Percentiles rank a stretch among this genome's conserved stretches.
These are phyloP conservation scores for Claviceps sp. DNA, from an alignment of 2,329 filamentous ascomycete species.

Conservation along the genomic window DNA sequence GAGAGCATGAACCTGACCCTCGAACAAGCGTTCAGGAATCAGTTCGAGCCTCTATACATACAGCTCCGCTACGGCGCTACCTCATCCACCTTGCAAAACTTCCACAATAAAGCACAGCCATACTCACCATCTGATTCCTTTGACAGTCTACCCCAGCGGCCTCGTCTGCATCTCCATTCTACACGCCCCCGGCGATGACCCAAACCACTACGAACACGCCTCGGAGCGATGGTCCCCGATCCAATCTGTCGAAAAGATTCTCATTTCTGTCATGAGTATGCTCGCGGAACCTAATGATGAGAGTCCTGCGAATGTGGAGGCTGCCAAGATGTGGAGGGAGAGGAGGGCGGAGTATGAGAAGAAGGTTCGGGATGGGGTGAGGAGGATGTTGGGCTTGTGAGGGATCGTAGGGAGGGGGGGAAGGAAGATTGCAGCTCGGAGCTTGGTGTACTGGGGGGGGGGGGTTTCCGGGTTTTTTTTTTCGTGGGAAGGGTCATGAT, in stretches of 20 bases:
- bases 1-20: too few species aligned
- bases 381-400: conserved; percentile 61
- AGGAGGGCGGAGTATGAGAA: conserved; percentile 70
- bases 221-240: conserved; percentile 94
- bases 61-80: too few species aligned
- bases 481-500: neutral
- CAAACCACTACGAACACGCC: conserved; percentile 95
- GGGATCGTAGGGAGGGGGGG: neutral
- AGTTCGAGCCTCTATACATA: too few species aligned
- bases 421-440: too few species aligned
- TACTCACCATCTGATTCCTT: neutral
- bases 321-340: conserved; percentile 92
- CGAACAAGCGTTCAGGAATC: too few species aligned
- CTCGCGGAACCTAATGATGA: conserved; percentile 94
- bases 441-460: neutral
- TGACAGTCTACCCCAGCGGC: conserved; percentile 73
- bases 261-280: conserved; percentile 97
- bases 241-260: conserved; percentile 93
- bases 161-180: conserved; percentile 97
- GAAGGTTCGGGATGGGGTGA: conserved; percentile 70
- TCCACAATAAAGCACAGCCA: too few species aligned
- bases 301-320: conserved; percentile 90
- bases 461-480: neutral
- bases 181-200: conserved; percentile 89
- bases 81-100: too few species aligned